These are phyloP conservation scores for Mangifera indica DNA, from an alignment of 345 rosid genomes.

Conservation along the genomic window DNA sequence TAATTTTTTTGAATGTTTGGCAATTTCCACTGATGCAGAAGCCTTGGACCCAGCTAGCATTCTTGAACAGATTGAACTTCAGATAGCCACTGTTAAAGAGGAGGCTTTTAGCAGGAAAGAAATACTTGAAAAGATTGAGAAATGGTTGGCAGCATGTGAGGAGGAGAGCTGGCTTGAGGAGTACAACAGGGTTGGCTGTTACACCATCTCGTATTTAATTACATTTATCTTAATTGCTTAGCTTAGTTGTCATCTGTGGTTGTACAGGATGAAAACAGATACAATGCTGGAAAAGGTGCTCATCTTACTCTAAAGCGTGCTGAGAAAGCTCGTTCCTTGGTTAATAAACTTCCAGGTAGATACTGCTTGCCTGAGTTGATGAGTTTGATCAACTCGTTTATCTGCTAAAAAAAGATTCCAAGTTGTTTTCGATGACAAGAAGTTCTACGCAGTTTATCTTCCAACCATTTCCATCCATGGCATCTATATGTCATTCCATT, in stretches of 20 bases:
- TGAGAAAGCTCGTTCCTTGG: constrained; percentile 94
- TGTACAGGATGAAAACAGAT: constrained; percentile 87
- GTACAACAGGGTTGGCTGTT: constrained; percentile 73
- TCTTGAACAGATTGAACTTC: constrained; percentile 82
- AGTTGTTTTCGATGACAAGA: not conserved
- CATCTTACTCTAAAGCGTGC: constrained; percentile 97
- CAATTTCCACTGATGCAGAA: constrained; percentile 37
- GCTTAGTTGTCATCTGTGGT: constrained; percentile 21
- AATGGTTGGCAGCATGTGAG: constrained; percentile 91
- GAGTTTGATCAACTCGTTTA: not conserved
- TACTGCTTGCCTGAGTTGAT: not conserved
- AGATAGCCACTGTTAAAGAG: constrained; percentile 78
- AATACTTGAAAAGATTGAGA: constrained; percentile 90
- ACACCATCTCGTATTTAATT: not conserved
- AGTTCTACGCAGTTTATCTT: not conserved
- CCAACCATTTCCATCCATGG: not conserved
- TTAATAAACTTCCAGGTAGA: constrained; percentile 87
- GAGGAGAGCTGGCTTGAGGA: constrained; percentile 99
- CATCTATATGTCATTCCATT: not conserved
- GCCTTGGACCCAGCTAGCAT: constrained; percentile 57
- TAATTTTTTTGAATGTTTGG: not conserved
- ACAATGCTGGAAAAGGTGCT: constrained; percentile 96
- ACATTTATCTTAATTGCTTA: not conserved
- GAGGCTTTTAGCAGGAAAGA: constrained; percentile 91
- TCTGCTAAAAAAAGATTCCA: not conserved